phyloP scores from a whole-genome alignment of 2,329 filamentous ascomycete genomes.

The Dactylellina parvicollis region DNA sequence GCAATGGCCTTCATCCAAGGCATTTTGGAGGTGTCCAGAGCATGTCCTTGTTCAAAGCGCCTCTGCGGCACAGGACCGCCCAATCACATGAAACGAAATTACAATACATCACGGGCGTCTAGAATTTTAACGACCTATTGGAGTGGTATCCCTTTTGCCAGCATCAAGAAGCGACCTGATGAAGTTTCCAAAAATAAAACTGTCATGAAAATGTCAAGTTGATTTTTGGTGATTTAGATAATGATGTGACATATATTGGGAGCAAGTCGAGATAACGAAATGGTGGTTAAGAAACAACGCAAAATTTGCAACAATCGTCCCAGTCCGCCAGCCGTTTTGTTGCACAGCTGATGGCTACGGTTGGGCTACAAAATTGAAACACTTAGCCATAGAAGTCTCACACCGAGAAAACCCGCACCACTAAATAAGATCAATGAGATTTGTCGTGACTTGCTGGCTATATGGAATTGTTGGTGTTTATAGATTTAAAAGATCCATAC shows the following conservation, averaged over 20 bases:
- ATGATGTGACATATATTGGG: too few relatives aligned
- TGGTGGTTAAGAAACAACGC: not conserved
- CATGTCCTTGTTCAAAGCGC: slow-evolving; percentile 23
- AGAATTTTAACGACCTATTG: slow-evolving; percentile 1
- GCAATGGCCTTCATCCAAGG: not conserved
- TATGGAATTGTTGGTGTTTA: too few relatives aligned
- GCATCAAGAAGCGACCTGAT: not conserved
- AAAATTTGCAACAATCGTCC: slow-evolving; percentile 2
- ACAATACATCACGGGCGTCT: too few relatives aligned
- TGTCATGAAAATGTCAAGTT: not conserved
- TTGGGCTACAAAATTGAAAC: too few relatives aligned
- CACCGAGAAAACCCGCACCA: too few relatives aligned
- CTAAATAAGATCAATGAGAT: too few relatives aligned
- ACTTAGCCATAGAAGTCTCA: too few relatives aligned
- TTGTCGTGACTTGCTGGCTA: too few relatives aligned
- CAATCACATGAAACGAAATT: slow-evolving; percentile 19
- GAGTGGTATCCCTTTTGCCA: not conserved
- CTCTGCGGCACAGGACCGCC: slow-evolving; percentile 26
- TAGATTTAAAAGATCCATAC: too few relatives aligned
- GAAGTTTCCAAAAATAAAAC: not conserved
- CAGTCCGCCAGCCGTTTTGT: too few relatives aligned
- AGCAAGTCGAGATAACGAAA: not conserved
- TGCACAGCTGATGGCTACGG: too few relatives aligned
- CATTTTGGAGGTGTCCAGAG: not conserved
- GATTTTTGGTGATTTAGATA: too few relatives aligned